Percentiles rank a stretch among this genome's conserved stretches.
Evolutionary conservation across 495 filamentous ascomycete genomes (phyloP).

Genomic region (Evansstolkia leycettana): DNA sequence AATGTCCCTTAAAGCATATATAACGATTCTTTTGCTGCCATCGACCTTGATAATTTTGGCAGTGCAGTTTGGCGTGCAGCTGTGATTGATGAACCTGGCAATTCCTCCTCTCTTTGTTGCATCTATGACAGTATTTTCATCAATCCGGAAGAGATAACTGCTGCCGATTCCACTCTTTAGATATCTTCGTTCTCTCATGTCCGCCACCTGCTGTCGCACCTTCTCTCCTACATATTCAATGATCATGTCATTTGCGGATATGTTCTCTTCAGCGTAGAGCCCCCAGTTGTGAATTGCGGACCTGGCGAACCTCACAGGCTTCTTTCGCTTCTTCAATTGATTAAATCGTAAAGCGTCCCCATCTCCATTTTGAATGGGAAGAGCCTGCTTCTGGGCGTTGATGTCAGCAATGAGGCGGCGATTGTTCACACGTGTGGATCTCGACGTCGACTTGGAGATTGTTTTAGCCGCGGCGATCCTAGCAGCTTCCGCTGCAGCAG

Average conservation of each 20-base stretch:
- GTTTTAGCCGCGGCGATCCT: slow-evolving; percentile 68
- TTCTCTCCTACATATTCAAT: slow-evolving; percentile 99
- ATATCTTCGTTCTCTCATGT: slow-evolving; percentile 84
- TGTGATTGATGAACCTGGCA: slow-evolving; percentile 97
- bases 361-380: slow-evolving; percentile 55
- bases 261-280: slow-evolving; percentile 93
- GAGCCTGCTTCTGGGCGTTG: slow-evolving; percentile 80
- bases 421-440: slow-evolving; percentile 88
- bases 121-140: slow-evolving; percentile 94
- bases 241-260: slow-evolving; percentile 97
- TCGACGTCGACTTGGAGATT: slow-evolving; percentile 64
- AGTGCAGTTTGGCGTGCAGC: slow-evolving; percentile 95
- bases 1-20: slow-evolving; percentile 94
- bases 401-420: slow-evolving; percentile 88
- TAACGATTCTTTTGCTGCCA: slow-evolving; percentile 97
- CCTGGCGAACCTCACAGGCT: slow-evolving; percentile 93
- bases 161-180: slow-evolving; percentile 93
- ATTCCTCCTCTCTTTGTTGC: slow-evolving; percentile 97
- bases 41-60: slow-evolving; percentile 99
- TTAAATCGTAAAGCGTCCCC: slow-evolving; percentile 92
- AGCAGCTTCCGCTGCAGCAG: slow-evolving; percentile 51
- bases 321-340: slow-evolving; percentile 98
- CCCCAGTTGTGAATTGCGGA: slow-evolving; percentile 99
- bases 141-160: slow-evolving; percentile 95
- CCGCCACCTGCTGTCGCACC: slow-evolving; percentile 89